These are phyloP conservation scores for Rubus parviflorus DNA, from an alignment of 306 rosid genomes.

Conservation along the genomic window DNA sequence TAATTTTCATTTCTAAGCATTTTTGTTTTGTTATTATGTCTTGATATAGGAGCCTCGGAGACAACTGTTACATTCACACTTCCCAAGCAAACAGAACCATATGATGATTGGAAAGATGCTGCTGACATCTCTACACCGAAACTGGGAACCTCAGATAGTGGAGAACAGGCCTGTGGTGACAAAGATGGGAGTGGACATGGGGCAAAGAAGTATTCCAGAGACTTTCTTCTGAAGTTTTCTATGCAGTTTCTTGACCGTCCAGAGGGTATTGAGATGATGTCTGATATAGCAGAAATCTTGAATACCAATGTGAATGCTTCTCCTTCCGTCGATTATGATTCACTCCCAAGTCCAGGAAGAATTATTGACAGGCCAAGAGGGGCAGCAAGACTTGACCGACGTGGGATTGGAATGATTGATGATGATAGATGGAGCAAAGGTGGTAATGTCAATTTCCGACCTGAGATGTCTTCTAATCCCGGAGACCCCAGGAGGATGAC, in stretches of 20 bases:
- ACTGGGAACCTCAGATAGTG: constrained; percentile 48
- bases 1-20: constrained; percentile 19
- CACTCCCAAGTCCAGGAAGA: constrained; percentile 74
- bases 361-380: constrained; percentile 53
- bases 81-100: constrained; percentile 56
- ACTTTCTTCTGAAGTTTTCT: constrained; percentile 76
- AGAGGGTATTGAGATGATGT: constrained; percentile 47
- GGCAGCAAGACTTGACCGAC: constrained; percentile 68
- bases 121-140: constrained; percentile 78
- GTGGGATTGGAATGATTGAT: constrained; percentile 54
- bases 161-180: constrained; percentile 30
- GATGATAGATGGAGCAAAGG: constrained; percentile 84
- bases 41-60: constrained; percentile 53
- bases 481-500: constrained; percentile 59
- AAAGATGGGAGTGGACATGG: constrained; percentile 47
- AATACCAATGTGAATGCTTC: constrained; percentile 32
- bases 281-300: constrained; percentile 48
- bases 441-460: constrained; percentile 51
- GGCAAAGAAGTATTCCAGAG: constrained; percentile 72
- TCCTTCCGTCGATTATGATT: constrained; percentile 53
- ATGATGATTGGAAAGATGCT: constrained; percentile 97
- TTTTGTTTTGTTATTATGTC: background rate
- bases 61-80: constrained; percentile 43
- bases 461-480: constrained; percentile 39
- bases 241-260: constrained; percentile 66